A percentile compares a stretch with the other conserved stretches of the same genome.
These are phyloP conservation scores for Micractinium conductrix DNA, from an alignment of 139 green algal genomes.

Conservation along the genomic window DNA sequence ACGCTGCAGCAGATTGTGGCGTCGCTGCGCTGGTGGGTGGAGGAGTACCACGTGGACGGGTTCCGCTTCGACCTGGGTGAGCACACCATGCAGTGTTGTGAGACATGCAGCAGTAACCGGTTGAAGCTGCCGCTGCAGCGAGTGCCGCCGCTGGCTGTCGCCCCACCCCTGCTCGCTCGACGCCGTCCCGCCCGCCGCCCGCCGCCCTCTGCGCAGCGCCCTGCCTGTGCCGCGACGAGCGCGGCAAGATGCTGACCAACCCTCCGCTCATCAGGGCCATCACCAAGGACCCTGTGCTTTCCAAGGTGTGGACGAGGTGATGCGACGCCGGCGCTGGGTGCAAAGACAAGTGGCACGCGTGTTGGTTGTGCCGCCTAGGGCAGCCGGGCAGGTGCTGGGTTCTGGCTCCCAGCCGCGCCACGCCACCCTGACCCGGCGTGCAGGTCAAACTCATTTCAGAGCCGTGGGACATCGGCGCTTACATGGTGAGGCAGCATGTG, in stretches of 20 bases:
- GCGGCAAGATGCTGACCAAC: slow-evolving; percentile 75
- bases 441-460: slow-evolving; percentile 90
- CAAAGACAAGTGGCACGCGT: neutral
- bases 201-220: slow-evolving; percentile 54
- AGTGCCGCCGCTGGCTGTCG: too few relatives aligned
- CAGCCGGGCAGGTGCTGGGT: neutral
- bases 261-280: slow-evolving; percentile 90
- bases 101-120: too few relatives aligned
- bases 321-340: neutral
- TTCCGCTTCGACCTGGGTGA: slow-evolving; percentile 94
- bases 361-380: neutral
- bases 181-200: neutral
- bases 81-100: too few relatives aligned
- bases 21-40: slow-evolving; percentile 77
- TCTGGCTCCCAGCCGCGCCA: neutral
- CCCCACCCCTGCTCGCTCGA: too few relatives aligned
- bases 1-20: slow-evolving; percentile 83
- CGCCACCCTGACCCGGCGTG: neutral
- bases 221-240: slow-evolving; percentile 83
- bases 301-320: slow-evolving; percentile 54
- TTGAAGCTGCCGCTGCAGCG: neutral
- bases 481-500: slow-evolving; percentile 63
- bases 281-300: slow-evolving; percentile 83
- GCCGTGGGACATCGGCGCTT: slow-evolving; percentile 93
- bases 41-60: slow-evolving; percentile 94